Conservation (phyloP, 1,284 basidiomycete genomes). For the Acaromyces ingoldii region DNA sequence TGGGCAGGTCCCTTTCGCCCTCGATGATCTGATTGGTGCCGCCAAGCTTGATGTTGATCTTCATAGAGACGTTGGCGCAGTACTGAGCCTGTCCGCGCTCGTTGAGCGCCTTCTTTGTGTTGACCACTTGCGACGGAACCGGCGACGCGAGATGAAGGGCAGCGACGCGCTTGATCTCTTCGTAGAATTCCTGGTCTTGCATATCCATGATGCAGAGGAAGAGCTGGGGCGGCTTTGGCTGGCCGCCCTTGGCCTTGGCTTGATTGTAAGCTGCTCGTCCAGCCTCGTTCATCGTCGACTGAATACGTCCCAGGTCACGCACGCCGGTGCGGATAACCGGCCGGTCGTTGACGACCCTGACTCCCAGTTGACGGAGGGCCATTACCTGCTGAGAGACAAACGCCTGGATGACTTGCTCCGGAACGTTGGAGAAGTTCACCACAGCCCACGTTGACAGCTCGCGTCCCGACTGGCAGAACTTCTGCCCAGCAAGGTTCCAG, state of each 20-base stretch:
- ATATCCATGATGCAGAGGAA: constrained; percentile 28
- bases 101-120: constrained; percentile 28
- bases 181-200: constrained; percentile 50
- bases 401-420: constrained; percentile 4
- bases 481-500: constrained; percentile 30
- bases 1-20: constrained; percentile 35
- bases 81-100: constrained; percentile 53
- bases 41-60: constrained; percentile 54
- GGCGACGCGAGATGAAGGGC: constrained; percentile 47
- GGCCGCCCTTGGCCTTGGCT: constrained; percentile 7
- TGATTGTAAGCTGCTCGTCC: constrained; percentile 11
- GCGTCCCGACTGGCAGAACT: constrained; percentile 16
- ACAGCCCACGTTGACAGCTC: constrained; percentile 25
- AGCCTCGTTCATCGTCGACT: constrained; percentile 5
- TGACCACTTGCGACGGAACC: constrained; percentile 49
- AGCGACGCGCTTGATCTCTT: constrained; percentile 52
- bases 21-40: constrained; percentile 52
- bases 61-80: constrained; percentile 52
- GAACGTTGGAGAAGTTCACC: constrained; percentile 20
- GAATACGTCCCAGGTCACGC: constrained; percentile 11
- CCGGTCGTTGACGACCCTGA: no score
- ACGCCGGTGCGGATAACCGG: neutral
- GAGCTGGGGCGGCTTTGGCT: constrained; percentile 26
- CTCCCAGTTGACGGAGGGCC: constrained; percentile 13
- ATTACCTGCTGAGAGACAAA: constrained; percentile 14